Evolutionary conservation across 2,329 filamentous ascomycete genomes (phyloP), one percentile per base, ranked within the genome.

Genomic region (Fusarium nisikadoi): DNA sequence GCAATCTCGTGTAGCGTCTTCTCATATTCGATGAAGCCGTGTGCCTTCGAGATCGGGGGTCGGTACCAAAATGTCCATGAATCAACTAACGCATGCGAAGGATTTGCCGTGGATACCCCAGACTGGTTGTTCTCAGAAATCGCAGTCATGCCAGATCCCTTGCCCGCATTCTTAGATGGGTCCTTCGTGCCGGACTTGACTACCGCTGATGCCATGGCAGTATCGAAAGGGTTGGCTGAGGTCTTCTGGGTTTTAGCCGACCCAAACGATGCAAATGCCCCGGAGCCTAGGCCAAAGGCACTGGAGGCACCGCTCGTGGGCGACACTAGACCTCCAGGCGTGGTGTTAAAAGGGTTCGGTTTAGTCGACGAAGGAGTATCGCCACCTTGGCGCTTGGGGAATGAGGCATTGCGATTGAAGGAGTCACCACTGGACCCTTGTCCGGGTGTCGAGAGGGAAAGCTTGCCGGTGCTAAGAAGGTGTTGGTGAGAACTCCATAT

Each of bases 11-110:
- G 93, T 69, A 97, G 91, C 11, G 95, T 98, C 83, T 98, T 97
- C 82, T 99, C 96, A 82, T 99, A 99, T 82, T 98, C 95, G 77
- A 92, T 89, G 78, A 87, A 91, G 43, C 90, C 90, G 79, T 96
- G 95, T 73, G 95, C 96, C 85, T 99, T 99, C 74, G 94, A 95
- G 77, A 97, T 97, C 54, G 96, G 96, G 42, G 96, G 96, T 66
- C 96, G 90, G 83, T 97, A 99, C 94, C 96, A 98, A 81, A 98
- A 94, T 38, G 97, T 92, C 96, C 96, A 99, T 71, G 91, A 92
- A 81, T 94, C 91, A 83, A 93, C 94, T 77, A 98, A 87, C 67
- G 89, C 87, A 72, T 84, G 83, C 68, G 80, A 77, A 76, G 86
- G 84, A 63, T 83, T 76, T 63, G 84, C 82, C 59, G 82, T 80